Evolutionary conservation across 331 rosid genomes (phyloP).

Genomic region (Dryas integrifolia): DNA sequence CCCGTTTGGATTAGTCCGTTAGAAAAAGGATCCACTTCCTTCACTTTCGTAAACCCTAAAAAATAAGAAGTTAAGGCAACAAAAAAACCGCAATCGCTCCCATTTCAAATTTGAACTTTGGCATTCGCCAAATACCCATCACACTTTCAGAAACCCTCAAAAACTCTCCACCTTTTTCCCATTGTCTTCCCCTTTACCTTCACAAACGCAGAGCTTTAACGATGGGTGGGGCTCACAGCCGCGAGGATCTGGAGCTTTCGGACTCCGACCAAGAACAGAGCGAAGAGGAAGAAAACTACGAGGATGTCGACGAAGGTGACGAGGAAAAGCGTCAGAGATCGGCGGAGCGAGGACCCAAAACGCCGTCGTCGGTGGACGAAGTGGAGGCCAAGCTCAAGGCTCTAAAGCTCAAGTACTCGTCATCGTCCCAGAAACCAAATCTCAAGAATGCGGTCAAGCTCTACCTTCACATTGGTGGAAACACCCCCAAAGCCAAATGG

Average conservation of each 20-base stretch:
- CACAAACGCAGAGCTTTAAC: slow-evolving; percentile 1
- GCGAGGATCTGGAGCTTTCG: slow-evolving; percentile 53
- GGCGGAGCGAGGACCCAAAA: slow-evolving; percentile 44
- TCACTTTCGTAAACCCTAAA: slow-evolving; percentile 39
- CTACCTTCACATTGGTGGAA: slow-evolving; percentile 71
- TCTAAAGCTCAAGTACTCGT: slow-evolving; percentile 71
- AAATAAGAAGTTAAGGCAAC: not conserved
- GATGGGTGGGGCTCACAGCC: slow-evolving; percentile 84
- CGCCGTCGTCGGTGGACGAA: slow-evolving; percentile 67
- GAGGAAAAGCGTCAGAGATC: slow-evolving; percentile 40
- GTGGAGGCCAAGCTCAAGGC: slow-evolving; percentile 86
- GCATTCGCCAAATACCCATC: not conserved
- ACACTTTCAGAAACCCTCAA: not conserved
- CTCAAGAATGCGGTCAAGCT: slow-evolving; percentile 70
- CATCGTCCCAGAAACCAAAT: slow-evolving; percentile 36
- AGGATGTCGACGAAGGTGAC: slow-evolving; percentile 41
- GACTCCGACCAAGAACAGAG: slow-evolving; percentile 54
- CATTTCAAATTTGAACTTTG: not conserved
- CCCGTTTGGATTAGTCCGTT: slow-evolving; percentile 6
- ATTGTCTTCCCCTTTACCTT: not conserved
- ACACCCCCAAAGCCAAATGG: slow-evolving; percentile 89
- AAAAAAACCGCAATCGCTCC: too few species aligned
- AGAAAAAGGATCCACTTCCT: not conserved
- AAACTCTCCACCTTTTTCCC: not conserved
- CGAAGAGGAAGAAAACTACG: slow-evolving; percentile 39